Conservation (phyloP, 1,284 basidiomycete genomes). For the Pseudozyma sp. region DNA sequence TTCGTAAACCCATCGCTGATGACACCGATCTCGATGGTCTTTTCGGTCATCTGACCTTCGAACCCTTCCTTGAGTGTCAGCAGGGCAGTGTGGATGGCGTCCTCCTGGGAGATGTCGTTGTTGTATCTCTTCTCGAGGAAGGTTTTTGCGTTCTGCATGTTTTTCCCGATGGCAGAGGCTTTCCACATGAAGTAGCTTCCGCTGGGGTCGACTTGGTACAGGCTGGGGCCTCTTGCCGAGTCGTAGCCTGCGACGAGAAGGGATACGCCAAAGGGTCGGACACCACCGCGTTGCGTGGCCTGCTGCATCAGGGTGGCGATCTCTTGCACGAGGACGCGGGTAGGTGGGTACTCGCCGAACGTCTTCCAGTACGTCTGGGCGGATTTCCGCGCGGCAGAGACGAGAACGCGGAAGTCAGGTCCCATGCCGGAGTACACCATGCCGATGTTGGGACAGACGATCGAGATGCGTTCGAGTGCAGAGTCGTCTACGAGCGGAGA, state of each 20-base stretch:
- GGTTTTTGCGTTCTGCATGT: slow-evolving; percentile 99
- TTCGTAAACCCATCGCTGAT: slow-evolving; percentile 72
- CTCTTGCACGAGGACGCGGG: slow-evolving; percentile 94
- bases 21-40: slow-evolving; percentile 98
- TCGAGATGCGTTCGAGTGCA: slow-evolving; percentile 91
- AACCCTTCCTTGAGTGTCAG: slow-evolving; percentile 98
- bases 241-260: slow-evolving; percentile 97
- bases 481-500: slow-evolving; percentile 97
- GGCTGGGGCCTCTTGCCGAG: slow-evolving; percentile 84
- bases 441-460: slow-evolving; percentile 98
- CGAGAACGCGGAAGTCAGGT: slow-evolving; percentile 94
- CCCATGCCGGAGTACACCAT: slow-evolving; percentile 98
- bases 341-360: slow-evolving; percentile 98
- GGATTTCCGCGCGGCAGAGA: slow-evolving; percentile 93
- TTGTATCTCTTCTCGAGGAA: slow-evolving; percentile 98
- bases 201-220: slow-evolving; percentile 98
- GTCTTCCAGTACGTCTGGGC: slow-evolving; percentile 99
- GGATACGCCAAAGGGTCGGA: slow-evolving; percentile 96
- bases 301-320: slow-evolving; percentile 98
- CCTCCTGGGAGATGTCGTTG: slow-evolving; percentile 98
- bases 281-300: slow-evolving; percentile 98
- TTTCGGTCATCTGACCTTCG: slow-evolving; percentile 99
- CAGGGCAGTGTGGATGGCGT: slow-evolving; percentile 99
- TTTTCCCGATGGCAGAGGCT: slow-evolving; percentile 98
- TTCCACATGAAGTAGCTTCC: slow-evolving; percentile 97